These are phyloP conservation scores for Pichia sp. DNA, from an alignment of 1,139 yeast species.

Conservation along the genomic window DNA sequence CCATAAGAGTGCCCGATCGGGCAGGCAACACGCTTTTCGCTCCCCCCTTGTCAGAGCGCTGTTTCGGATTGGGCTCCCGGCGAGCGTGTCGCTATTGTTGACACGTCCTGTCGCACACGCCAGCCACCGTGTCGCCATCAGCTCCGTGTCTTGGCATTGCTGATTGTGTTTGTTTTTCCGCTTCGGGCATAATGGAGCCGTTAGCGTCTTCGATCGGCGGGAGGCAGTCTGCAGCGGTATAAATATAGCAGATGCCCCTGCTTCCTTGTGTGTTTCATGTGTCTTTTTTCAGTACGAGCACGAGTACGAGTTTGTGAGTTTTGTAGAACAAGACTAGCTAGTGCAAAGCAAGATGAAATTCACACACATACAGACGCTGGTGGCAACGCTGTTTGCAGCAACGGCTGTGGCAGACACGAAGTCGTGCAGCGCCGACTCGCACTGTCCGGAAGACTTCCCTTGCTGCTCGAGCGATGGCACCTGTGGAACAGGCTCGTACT, in stretches of 20 bases:
- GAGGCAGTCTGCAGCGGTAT: too few species aligned
- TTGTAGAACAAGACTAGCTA: too few species aligned
- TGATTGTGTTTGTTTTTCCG: background rate
- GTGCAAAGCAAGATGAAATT: background rate
- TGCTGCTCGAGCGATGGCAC: slow-evolving; percentile 81
- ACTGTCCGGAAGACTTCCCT: slow-evolving; percentile 68
- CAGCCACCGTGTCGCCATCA: background rate
- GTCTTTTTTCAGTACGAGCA: too few species aligned
- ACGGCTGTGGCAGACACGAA: slow-evolving; percentile 18
- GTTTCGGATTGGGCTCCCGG: background rate
- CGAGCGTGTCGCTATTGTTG: slow-evolving; percentile 27
- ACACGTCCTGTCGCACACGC: slow-evolving; percentile 1
- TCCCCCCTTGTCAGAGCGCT: background rate
- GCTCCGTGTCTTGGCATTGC: too few species aligned
- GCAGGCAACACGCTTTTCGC: background rate
- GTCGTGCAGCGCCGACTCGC: slow-evolving; percentile 43
- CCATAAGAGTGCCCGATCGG: background rate
- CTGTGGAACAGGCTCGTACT: slow-evolving; percentile 80
- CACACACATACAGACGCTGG: background rate
- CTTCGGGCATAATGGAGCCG: background rate
- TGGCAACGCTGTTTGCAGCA: background rate
- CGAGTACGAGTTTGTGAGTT: too few species aligned
- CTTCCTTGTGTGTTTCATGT: too few species aligned
- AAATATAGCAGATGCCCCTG: too few species aligned
- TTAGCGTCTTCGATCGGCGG: too few species aligned